phyloP scores from a whole-genome alignment of 78 protist species.

The Mastigamoeba balamuthi region DNA sequence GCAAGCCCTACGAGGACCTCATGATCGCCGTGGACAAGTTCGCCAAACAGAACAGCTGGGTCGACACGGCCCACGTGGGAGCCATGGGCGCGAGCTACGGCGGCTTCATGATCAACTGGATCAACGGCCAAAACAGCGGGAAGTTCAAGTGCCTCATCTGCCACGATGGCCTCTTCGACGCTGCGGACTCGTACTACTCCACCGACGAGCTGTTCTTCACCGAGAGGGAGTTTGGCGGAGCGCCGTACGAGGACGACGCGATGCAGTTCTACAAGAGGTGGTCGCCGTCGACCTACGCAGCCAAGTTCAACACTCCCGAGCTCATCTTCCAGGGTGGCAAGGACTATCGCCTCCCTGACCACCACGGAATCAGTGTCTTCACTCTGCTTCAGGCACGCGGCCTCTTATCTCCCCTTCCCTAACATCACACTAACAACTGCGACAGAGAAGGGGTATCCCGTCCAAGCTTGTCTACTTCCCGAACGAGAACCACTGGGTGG shows the following conservation, averaged over 20 bases:
- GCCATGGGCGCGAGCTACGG: neutral
- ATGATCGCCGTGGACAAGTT: neutral
- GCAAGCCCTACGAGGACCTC: neutral
- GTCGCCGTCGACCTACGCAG: neutral
- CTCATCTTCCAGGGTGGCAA: neutral
- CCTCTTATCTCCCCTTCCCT: too few species aligned
- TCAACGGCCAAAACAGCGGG: neutral
- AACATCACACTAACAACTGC: too few species aligned
- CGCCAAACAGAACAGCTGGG: neutral
- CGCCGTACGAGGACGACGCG: too few species aligned
- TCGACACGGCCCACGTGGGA: neutral
- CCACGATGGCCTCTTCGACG: neutral
- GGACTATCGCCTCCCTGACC: neutral
- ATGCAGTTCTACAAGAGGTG: neutral
- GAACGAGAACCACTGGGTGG: neutral
- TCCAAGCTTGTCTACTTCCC: neutral
- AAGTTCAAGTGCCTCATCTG: neutral
- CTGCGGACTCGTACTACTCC: neutral
- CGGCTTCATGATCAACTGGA: neutral
- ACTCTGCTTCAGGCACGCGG: neutral
- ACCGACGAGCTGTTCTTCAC: neutral
- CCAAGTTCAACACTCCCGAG: neutral
- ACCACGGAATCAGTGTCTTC: neutral
- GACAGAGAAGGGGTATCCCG: neutral
- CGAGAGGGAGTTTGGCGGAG: neutral